A percentile compares a stretch with the other conserved stretches of the same genome.
These are phyloP conservation scores for Azolla pinnata DNA, from an alignment of 75 land plant genomes.

Conservation along the genomic window DNA sequence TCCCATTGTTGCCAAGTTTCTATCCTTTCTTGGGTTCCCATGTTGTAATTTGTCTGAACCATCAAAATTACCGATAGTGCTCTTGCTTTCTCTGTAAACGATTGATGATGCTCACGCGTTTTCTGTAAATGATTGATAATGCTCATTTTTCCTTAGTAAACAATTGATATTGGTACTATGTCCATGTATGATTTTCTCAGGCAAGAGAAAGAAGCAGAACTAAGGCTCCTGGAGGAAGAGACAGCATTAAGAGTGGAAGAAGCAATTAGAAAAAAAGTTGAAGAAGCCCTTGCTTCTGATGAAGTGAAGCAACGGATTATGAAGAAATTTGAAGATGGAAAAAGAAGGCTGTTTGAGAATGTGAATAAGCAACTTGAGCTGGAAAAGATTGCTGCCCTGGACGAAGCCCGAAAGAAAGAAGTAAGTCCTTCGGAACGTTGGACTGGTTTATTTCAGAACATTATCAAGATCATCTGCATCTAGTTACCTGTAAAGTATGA, in stretches of 20 bases:
- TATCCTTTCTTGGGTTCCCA: not conserved
- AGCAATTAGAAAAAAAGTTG: conserved; percentile 75
- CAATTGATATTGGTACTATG: too few species aligned
- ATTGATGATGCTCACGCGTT: too few species aligned
- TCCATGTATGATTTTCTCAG: too few species aligned
- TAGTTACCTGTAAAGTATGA: too few species aligned
- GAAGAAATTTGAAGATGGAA: conserved; percentile 61
- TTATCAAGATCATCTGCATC: too few species aligned
- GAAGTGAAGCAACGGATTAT: conserved; percentile 62
- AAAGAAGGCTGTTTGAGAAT: conserved; percentile 65
- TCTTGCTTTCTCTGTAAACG: not conserved
- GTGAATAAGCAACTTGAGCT: conserved; percentile 70
- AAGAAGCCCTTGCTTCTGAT: conserved; percentile 71
- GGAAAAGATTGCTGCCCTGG: conserved; percentile 79
- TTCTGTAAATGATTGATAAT: too few species aligned
- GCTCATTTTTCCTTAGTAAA: too few species aligned
- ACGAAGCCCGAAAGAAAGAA: conserved; percentile 70
- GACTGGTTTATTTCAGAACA: too few species aligned
- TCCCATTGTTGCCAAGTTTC: not conserved
- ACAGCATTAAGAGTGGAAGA: conserved; percentile 86
- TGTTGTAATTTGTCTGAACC: conserved; percentile 6
- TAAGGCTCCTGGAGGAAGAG: conserved; percentile 85
- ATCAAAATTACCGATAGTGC: not conserved
- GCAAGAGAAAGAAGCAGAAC: conserved; percentile 86
- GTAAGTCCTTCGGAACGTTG: conserved; percentile 28